These are phyloP conservation scores for Mycena indigotica DNA, from an alignment of 768 basidiomycete genomes.

Conservation along the genomic window DNA sequence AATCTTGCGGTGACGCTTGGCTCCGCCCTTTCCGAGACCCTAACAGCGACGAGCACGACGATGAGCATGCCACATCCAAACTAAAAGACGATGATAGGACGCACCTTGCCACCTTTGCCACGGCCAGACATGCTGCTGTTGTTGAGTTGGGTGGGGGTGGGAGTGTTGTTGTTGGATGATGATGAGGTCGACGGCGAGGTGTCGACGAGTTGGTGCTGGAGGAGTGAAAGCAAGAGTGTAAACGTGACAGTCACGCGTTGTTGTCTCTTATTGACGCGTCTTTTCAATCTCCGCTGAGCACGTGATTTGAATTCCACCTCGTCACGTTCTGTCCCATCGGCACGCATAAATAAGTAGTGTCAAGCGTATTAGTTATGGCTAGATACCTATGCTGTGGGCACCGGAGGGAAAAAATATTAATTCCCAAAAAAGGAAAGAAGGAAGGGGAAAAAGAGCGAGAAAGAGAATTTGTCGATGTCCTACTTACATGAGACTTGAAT, in stretches of 20 bases:
- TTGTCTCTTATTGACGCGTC: not conserved
- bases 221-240: not conserved
- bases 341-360: too few relatives aligned
- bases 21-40: conserved; percentile 77
- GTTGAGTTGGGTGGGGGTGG: not conserved
- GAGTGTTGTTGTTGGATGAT: not conserved
- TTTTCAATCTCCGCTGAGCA: not conserved
- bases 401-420: too few relatives aligned
- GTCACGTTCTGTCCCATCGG: too few relatives aligned
- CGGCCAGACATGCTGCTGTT: not conserved
- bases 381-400: too few relatives aligned
- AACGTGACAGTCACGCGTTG: not conserved
- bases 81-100: not conserved
- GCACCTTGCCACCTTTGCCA: conserved; percentile 2
- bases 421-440: too few relatives aligned
- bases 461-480: too few relatives aligned
- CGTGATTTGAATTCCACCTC: too few relatives aligned
- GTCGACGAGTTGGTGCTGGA: conserved; percentile 1
- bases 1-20: conserved; percentile 77
- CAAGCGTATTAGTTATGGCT: too few relatives aligned
- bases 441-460: too few relatives aligned
- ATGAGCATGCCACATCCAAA: not conserved
- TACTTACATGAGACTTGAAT: too few relatives aligned
- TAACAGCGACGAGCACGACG: not conserved
- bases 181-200: not conserved